A percentile compares a stretch with the other conserved stretches of the same genome.
phyloP scores from a whole-genome alignment of 768 basidiomycete species.

The Naganishia vishniacii region DNA sequence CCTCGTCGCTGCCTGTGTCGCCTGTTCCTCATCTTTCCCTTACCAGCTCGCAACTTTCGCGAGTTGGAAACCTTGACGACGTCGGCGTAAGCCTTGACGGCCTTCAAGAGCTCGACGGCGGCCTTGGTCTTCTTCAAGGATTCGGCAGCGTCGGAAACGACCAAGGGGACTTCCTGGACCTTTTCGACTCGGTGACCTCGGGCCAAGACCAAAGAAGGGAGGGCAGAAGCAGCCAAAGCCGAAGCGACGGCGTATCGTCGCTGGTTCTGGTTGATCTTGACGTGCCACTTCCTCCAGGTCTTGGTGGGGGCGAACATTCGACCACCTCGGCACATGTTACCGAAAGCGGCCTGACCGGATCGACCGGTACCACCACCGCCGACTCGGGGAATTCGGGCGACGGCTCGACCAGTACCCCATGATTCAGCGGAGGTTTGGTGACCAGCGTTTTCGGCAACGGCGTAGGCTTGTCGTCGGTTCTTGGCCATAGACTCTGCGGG shows the following conservation, averaged over 20 bases:
- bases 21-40: conserved; percentile 95
- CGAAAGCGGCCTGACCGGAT: conserved; percentile 98
- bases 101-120: conserved; percentile 86
- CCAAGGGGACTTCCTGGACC: conserved; percentile 92
- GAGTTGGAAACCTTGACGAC: conserved; percentile 97
- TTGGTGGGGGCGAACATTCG: conserved; percentile 99
- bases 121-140: conserved; percentile 93
- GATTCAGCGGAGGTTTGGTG: conserved; percentile 99
- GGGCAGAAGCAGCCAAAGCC: conserved; percentile 92
- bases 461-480: conserved; percentile 95
- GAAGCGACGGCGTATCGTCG: conserved; percentile 96
- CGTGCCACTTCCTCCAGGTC: conserved; percentile 99
- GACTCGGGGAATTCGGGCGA: conserved; percentile 99
- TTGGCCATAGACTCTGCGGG: conserved; percentile 85
- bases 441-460: conserved; percentile 95
- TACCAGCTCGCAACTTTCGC: conserved; percentile 90
- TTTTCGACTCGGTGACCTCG: conserved; percentile 98
- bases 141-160: conserved; percentile 71
- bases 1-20: conserved; percentile 95
- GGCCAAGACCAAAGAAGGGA: conserved; percentile 95
- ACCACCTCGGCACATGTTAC: conserved; percentile 99
- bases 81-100: conserved; percentile 80
- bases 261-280: conserved; percentile 98
- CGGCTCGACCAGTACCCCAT: conserved; percentile 99
- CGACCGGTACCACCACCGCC: conserved; percentile 97